Evolutionary conservation across 73 alveolate genomes (phyloP), one percentile per base, ranked within the genome.

Genomic region (Tetrahymena borealis): DNA sequence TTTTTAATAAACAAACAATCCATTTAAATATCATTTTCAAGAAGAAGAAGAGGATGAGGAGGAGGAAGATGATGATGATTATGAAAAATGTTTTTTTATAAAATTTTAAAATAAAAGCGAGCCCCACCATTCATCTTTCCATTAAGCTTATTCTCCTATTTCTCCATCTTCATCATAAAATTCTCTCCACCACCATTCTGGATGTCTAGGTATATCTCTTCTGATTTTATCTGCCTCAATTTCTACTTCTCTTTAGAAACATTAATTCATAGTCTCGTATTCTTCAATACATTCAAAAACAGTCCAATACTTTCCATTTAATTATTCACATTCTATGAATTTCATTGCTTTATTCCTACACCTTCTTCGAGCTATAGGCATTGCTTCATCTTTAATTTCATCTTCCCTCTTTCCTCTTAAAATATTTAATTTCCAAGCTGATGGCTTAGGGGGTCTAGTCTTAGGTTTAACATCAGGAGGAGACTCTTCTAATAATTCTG

Each of bases 151-250:
- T 20, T 93, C 96, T 4, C 96, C 96, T 13, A 93, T 93, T 40
- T 95, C 97, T 32, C 97, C 97, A 90, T 95, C 91, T 90, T 93
- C 95, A 95, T 95, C 96, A 91, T 95, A 94, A 36, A 95, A 78
- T 91, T 93, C 95, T 39, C 39, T 95, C 97, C 97, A 95, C 96
- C 97, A 95, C 97, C 97, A 95, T 40, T 95, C 97, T 12, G 91
- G 35, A 78, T 95, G 94, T 85, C 96, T 93, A n/a, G 78, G 40
- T 90, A 95, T 93, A 60, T 95, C 96, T 77, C 97, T 95, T 95
- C 97, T 95, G 13, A 95, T 20, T 78, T 94, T 95, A 95, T 95
- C 97, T 94, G 94, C 91, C 78, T 95, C 97, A 12, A 95, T 91
- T 18, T 95, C 96, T 43, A 20, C 60, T 39, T 95, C 96, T 39